Conservation (phyloP, 148 eudicot species). For the Rhododendron henanense region DNA sequence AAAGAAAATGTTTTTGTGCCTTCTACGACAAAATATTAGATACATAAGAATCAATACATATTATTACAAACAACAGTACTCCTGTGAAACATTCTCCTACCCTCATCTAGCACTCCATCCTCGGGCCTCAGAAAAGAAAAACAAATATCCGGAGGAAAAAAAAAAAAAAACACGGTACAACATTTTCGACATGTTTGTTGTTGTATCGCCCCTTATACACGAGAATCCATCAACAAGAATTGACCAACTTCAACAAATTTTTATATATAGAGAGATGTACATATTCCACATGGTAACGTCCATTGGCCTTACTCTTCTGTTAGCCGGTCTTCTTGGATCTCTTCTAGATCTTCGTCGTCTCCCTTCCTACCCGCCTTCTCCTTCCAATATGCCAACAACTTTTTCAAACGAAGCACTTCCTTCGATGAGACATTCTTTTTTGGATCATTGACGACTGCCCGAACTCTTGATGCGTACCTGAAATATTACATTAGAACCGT, state of each 20-base stretch:
- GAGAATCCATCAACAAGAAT: neutral
- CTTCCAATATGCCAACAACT: slow-evolving; percentile 80
- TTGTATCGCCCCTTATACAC: neutral
- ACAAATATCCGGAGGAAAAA: neutral
- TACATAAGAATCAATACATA: neutral
- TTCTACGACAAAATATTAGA: neutral
- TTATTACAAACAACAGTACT: neutral
- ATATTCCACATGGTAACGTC: slow-evolving; percentile 55
- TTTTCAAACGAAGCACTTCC: slow-evolving; percentile 89
- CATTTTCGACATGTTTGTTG: neutral
- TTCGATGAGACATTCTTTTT: slow-evolving; percentile 86
- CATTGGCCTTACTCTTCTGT: slow-evolving; percentile 47
- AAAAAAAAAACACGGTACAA: neutral
- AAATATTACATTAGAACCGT: neutral
- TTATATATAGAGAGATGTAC: neutral
- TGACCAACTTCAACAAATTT: neutral
- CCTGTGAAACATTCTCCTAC: neutral
- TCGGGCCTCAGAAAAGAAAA: neutral
- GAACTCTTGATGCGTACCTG: slow-evolving; percentile 96
- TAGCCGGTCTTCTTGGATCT: slow-evolving; percentile 77
- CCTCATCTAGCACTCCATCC: neutral
- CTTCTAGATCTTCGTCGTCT: slow-evolving; percentile 83
- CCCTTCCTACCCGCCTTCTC: slow-evolving; percentile 90
- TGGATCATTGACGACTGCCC: slow-evolving; percentile 86
- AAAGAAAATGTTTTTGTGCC: neutral